Evolutionary conservation across 2,329 filamentous ascomycete genomes (phyloP).

Genomic region (Pseudogymnoascus destructans): DNA sequence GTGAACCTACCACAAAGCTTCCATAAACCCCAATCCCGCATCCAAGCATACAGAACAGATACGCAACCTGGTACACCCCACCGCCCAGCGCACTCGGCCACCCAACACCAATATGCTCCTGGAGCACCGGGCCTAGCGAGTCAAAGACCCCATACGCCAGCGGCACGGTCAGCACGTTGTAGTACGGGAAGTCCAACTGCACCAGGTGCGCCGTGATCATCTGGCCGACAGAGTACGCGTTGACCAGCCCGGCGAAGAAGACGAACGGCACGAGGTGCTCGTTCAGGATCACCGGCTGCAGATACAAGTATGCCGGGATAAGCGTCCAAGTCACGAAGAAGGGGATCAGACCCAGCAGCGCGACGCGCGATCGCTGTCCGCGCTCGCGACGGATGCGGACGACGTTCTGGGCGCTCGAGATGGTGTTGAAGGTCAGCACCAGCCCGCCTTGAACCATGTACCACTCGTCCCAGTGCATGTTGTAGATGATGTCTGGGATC

Average conservation of each 20-base stretch:
- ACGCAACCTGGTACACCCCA: constrained; percentile 78
- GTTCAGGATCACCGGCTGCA: constrained; percentile 73
- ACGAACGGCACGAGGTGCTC: constrained; percentile 80
- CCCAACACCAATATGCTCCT: constrained; percentile 42
- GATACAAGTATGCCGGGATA: constrained; percentile 63
- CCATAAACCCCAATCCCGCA: constrained; percentile 83
- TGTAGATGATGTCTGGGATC: constrained; percentile 60
- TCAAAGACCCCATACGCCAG: constrained; percentile 69
- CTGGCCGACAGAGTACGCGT: constrained; percentile 87
- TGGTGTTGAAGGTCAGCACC: constrained; percentile 63
- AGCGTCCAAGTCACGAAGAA: constrained; percentile 68
- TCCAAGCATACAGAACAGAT: constrained; percentile 79
- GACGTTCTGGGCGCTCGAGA: constrained; percentile 59
- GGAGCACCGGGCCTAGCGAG: constrained; percentile 57
- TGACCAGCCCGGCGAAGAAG: constrained; percentile 77
- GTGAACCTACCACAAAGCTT: constrained; percentile 61
- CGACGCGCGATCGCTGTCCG: constrained; percentile 56
- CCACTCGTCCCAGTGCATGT: constrained; percentile 80
- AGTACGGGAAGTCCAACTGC: constrained; percentile 76
- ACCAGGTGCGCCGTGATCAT: constrained; percentile 94
- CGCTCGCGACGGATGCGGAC: constrained; percentile 65
- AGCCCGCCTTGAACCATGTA: constrained; percentile 77
- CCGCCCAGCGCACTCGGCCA: constrained; percentile 67
- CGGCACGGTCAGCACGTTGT: constrained; percentile 71
- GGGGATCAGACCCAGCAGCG: constrained; percentile 71